Percentiles rank a stretch among this genome's conserved stretches.
Conservation (phyloP, 352 stramenopile genomes). For the Globisporangium orthogonon region DNA sequence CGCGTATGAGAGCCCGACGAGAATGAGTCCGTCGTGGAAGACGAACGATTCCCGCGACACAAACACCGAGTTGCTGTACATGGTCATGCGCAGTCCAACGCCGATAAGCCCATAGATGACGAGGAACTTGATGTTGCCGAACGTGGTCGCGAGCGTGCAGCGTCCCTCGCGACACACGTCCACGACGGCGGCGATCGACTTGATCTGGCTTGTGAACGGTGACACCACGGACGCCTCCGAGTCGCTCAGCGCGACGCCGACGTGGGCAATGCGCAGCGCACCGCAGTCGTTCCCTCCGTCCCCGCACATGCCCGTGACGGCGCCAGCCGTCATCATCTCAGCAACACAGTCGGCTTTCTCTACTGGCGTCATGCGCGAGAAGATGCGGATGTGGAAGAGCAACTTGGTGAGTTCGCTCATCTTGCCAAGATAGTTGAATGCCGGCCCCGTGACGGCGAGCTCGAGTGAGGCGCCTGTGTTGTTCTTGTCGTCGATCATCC, state of each 20-base stretch:
- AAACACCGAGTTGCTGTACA: conserved; percentile 84
- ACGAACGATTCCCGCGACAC: conserved; percentile 87
- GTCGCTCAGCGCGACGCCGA: conserved; percentile 87
- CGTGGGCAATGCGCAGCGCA: conserved; percentile 86
- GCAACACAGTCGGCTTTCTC: conserved; percentile 74
- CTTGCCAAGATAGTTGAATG: conserved; percentile 64
- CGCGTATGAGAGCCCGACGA: conserved; percentile 72
- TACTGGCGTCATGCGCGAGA: conserved; percentile 70
- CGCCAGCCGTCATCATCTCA: conserved; percentile 51
- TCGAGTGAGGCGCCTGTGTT: conserved; percentile 38
- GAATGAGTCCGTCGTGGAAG: conserved; percentile 72
- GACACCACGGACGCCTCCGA: conserved; percentile 85
- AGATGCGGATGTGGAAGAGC: conserved; percentile 67
- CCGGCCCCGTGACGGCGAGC: conserved; percentile 62
- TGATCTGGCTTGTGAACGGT: conserved; percentile 85
- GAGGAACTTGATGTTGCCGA: conserved; percentile 82
- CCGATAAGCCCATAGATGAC: conserved; percentile 87
- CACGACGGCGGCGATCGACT: conserved; percentile 53
- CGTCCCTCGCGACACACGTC: conserved; percentile 79
- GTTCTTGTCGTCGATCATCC: conserved; percentile 27
- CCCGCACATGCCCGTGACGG: conserved; percentile 78
- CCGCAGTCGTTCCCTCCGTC: conserved; percentile 90
- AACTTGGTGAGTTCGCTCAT: conserved; percentile 54
- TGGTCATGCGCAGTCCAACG: conserved; percentile 75
- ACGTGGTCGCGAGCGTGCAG: conserved; percentile 74